A percentile compares a stretch with the other conserved stretches of the same genome.
Evolutionary conservation across 2,329 filamentous ascomycete genomes (phyloP).

Genomic region (Neofusicoccum laricinum): DNA sequence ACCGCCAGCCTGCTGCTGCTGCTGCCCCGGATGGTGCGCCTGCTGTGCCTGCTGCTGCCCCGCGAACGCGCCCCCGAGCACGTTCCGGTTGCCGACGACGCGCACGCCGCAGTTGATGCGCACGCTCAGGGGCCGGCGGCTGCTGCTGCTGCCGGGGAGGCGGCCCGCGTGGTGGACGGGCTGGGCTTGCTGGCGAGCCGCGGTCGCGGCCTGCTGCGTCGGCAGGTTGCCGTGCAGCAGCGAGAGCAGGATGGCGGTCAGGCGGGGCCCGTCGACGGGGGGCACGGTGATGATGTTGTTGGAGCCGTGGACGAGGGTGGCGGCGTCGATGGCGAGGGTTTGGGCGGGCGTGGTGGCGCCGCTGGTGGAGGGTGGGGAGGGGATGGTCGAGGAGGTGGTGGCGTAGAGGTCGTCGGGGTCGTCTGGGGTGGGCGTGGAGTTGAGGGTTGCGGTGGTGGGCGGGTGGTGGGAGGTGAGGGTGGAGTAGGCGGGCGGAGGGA

Average conservation of each 20-base stretch:
- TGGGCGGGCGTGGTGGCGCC: slow-evolving; percentile 11
- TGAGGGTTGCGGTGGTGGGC: neutral
- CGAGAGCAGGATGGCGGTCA: slow-evolving; percentile 46
- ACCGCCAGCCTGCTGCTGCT: neutral
- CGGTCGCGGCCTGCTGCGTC: neutral
- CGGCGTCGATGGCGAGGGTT: slow-evolving; percentile 48
- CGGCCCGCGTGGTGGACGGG: neutral
- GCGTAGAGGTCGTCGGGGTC: neutral
- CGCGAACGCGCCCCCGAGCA: slow-evolving; percentile 20
- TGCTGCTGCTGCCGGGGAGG: neutral
- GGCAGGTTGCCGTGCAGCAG: slow-evolving; percentile 40
- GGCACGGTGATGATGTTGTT: slow-evolving; percentile 50
- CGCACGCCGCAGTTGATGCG: slow-evolving; percentile 16
- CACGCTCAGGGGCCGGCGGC: slow-evolving; percentile 3
- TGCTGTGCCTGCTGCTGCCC: neutral
- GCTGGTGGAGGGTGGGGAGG: neutral
- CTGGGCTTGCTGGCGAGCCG: neutral
- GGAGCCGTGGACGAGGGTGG: slow-evolving; percentile 46
- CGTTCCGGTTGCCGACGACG: slow-evolving; percentile 45
- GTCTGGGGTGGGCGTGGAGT: neutral
- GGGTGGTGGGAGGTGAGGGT: neutral
- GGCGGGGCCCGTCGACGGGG: slow-evolving; percentile 39
- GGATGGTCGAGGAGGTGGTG: neutral
- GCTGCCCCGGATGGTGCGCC: no score
- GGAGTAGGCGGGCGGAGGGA: neutral